A percentile compares a stretch with the other conserved stretches of the same genome.
Evolutionary conservation across 495 filamentous ascomycete species (phyloP).

Genomic region (Hyaloscypha hepaticicola): DNA sequence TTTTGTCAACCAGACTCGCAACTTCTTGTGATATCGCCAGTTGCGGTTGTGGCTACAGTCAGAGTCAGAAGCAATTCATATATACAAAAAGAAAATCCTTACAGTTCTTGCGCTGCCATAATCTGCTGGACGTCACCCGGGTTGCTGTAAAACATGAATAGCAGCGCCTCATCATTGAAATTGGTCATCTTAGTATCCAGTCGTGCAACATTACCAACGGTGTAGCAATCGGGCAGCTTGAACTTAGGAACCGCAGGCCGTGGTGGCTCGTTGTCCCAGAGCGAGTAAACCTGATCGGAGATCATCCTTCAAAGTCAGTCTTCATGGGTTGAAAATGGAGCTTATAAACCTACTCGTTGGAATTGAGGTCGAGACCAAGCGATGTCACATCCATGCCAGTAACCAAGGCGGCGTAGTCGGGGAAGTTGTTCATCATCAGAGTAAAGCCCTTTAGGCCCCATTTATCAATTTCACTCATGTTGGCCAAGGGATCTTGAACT

Average conservation of each 20-base stretch:
- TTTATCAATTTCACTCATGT: conserved; percentile 77
- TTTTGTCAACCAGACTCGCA: conserved; percentile 88
- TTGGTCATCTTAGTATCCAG: conserved; percentile 74
- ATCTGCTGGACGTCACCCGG: conserved; percentile 83
- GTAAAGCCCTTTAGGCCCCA: conserved; percentile 80
- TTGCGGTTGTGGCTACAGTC: conserved; percentile 57
- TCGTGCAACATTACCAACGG: conserved; percentile 80
- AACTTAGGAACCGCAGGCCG: conserved; percentile 76
- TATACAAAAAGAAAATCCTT: conserved; percentile 26
- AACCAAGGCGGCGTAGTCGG: conserved; percentile 72
- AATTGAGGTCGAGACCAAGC: conserved; percentile 77
- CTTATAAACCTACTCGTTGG: conserved; percentile 62
- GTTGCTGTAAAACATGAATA: conserved; percentile 93
- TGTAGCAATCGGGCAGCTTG: conserved; percentile 78
- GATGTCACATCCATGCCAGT: conserved; percentile 75
- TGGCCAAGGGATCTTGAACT: conserved; percentile 58
- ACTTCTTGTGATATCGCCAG: conserved; percentile 90
- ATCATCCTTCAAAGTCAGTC: conserved; percentile 32
- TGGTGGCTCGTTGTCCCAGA: conserved; percentile 68
- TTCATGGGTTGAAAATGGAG: not conserved
- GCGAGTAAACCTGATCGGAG: conserved; percentile 54
- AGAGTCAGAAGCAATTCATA: conserved; percentile 12
- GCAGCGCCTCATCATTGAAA: conserved; percentile 88
- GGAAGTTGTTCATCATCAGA: conserved; percentile 73
- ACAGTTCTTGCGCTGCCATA: conserved; percentile 78